Evolutionary conservation across 768 basidiomycete genomes (phyloP), one percentile per base, ranked within the genome.

Genomic region (Sistotremastrum suecicum): DNA sequence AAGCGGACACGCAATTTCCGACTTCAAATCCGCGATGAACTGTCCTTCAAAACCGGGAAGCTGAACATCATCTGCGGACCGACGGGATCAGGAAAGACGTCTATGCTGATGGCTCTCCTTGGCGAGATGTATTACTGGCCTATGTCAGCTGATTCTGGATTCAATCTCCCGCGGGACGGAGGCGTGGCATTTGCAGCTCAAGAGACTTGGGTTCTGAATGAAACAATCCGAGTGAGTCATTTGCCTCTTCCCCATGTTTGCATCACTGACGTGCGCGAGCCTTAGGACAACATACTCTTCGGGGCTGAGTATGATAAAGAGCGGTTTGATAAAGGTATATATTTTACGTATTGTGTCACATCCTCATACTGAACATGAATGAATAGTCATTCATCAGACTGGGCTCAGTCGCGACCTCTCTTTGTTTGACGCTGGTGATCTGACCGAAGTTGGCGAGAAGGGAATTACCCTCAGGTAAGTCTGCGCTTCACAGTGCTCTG

Each of bases 371-470:
- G 28, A 20, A 11, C 30, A 4, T 12, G 4, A 11, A 3, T 7
- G 11, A 33, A 5, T 7, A 38, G 66, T 44, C 37, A 58, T 67
- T 28, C 39, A 55, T 4, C 66, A 67, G 39, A 66, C 66, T 45
- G 64, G 61, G 5, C 49, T 64, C n/a, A 50, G 51, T 33, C 56
- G 55, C 29, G 63, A 64, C 48, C 46, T 64, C 11, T 47, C 41
- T 5, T 43, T 64, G 29, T 63, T 63, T 45, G 61, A 60, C 4
- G 63, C 62, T 37, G 63, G 63, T 29, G 63, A 64, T 51, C 34
- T 41, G 35, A 72, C 70, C 2, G 66, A 72, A 52, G 62, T 72
- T 48, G 70, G 67, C 32, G 70, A 72, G 50, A 70, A 69, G 49
- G 70, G 70, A 34, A 58, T 62, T 40, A 71, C 66, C 42, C 56